Evolutionary conservation across 371 early-diverging fungal species (phyloP), one percentile per base, ranked within the genome.

Genomic region (Syncephalastrum racemosum): DNA sequence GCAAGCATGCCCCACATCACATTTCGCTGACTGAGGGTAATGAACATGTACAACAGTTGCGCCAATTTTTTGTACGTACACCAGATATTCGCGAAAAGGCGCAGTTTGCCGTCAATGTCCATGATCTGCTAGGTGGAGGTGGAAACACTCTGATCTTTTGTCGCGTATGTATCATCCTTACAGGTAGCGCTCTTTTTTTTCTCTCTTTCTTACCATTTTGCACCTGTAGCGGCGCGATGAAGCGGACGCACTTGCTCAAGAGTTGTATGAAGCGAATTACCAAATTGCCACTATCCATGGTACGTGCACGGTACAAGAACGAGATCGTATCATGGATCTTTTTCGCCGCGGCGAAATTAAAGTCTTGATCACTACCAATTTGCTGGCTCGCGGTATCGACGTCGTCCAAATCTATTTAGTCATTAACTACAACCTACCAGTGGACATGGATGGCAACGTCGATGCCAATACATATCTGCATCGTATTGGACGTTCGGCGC

Each of bases 401-500:
- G 90, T 96, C 60, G 79, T 84, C 3, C 71, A 71, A 50, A 61
- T 71, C 15, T 48, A 65, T 1, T 53, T 71, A 23, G 71, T 71
- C 6, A 59, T 71, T 39, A 71, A 71, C 31, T 71, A 71, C 42
- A 68, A 71, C 41, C 49, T 68, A 15, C 71, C 71, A 27, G 13
- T 83, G 14, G 85, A 86, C 44, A 64, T 62, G 20, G 56, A 73
- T 4, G 67, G 67, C n/a, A 63, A 70, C 8, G 87, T 92, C 1
- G 96, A 95, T 56, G 81, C 84, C 16, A 97, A 97, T 62, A 97
- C 97, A 0, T 99, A 99, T 65, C 78, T 99, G 50, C 99, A 99
- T 75, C 87, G 99, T 58, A 97, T 99, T 66, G 99, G 99, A 8
- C 84, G 99, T 62, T 97, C 99, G 2, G 99, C 99, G 25, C 83